A percentile compares a stretch with the other conserved stretches of the same genome.
Conservation (phyloP, 306 rosid genomes). For the Neltuma alba region DNA sequence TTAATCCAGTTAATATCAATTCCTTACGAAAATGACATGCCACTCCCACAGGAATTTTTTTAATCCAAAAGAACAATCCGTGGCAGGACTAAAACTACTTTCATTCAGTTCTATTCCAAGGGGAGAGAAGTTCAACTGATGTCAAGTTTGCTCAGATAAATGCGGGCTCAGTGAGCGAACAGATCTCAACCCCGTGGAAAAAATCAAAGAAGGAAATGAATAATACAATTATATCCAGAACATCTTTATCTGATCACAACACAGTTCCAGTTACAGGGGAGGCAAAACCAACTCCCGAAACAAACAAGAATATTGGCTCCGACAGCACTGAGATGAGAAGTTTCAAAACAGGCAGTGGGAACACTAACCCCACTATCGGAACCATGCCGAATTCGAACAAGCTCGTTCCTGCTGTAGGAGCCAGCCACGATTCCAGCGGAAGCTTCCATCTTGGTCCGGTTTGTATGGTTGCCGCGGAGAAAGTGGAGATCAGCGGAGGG, state of each 20-base stretch:
- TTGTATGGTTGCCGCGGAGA: background rate
- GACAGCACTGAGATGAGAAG: background rate
- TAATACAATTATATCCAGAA: background rate
- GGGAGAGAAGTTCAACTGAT: conserved; percentile 20
- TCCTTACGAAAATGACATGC: background rate
- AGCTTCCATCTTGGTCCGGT: conserved; percentile 66
- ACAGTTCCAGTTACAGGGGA: background rate
- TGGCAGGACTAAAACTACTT: conserved; percentile 13
- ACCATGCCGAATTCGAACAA: conserved; percentile 93
- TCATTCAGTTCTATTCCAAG: conserved; percentile 29
- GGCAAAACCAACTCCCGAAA: background rate
- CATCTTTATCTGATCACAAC: conserved; percentile 7
- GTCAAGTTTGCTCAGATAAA: conserved; percentile 18
- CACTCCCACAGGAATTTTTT: background rate
- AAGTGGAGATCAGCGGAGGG: conserved; percentile 27
- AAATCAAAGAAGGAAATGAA: background rate
- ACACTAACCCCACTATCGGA: conserved; percentile 84
- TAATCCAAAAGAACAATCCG: background rate
- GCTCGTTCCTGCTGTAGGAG: conserved; percentile 91
- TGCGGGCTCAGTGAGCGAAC: background rate
- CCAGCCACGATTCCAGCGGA: conserved; percentile 94
- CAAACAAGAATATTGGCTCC: background rate
- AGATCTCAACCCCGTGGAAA: conserved; percentile 37
- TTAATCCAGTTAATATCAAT: background rate
- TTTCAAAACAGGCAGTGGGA: background rate